Evolutionary conservation across 192 early-diverging fungal genomes (phyloP), one percentile per base, ranked within the genome.

Genomic region (Coemansia sp.): DNA sequence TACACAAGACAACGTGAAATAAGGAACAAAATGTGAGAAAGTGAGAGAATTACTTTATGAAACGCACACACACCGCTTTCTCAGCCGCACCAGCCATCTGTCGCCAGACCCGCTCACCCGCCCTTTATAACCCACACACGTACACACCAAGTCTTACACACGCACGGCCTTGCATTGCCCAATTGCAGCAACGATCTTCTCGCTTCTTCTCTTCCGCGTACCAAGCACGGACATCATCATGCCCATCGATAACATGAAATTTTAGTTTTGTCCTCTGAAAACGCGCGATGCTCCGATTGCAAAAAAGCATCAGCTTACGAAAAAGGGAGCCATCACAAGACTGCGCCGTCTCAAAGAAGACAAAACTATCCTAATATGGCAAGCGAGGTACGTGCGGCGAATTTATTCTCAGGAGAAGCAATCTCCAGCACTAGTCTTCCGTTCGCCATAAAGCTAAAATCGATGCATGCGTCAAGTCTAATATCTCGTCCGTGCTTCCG

Each of bases 151-250:
- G n/a, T n/a, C n/a, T n/a, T n/a, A n/a, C 17, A 53, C 50, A 9
- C 13, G 5, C 41, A 38, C 25, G 50, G 25, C 50, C 30, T 53
- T 53, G 50, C 50, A 53, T 53, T 53, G 50, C 18, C 50, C 50
- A 53, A 53, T 53, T 53, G 25, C 50, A 53, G 17, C 50, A 37
- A 11, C 12, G 23, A 12, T 9, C 10, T 24, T 10, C 25, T 14
- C 15, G 15, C 42, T 43, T 43, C 17, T 43, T 2, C 17, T 43
- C 41, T 3, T 43, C 41, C 41, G 9, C 17, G 3, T 43, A 18
- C 17, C 17, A 43, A 3, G 14, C 14, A 43, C 17, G 41, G 41
- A n/a, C 14, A 13, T 43, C 12, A 43, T 43, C 17, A 43, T 13
- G 14, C 12, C 9, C 41, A 43, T 43, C 41, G 41, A 43, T 43